Conservation (phyloP, 495 filamentous ascomycete species). For the Pyrenula aspistea region DNA sequence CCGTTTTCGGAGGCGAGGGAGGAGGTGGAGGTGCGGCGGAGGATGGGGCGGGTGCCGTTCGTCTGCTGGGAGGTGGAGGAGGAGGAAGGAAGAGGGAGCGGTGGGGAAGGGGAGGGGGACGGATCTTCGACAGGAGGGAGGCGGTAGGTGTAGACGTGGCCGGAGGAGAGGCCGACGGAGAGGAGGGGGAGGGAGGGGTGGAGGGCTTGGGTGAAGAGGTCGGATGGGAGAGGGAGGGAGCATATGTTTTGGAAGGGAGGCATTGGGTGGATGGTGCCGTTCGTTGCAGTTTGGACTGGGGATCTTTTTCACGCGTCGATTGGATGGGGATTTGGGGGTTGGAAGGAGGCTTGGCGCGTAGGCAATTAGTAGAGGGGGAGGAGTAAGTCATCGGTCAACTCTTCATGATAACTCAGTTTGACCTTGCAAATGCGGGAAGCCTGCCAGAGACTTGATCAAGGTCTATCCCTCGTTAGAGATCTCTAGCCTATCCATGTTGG, state of each 20-base stretch:
- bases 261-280: too few species aligned
- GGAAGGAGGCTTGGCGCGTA: too few species aligned
- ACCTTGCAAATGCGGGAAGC: too few species aligned
- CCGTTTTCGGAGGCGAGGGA: conserved; percentile 29
- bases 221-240: conserved; percentile 72
- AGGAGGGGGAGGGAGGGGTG: conserved; percentile 76
- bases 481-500: too few species aligned
- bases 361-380: too few species aligned
- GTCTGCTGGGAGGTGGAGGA: not conserved
- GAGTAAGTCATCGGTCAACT: too few species aligned
- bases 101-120: not conserved
- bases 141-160: conserved; percentile 78
- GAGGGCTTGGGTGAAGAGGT: conserved; percentile 79
- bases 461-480: too few species aligned
- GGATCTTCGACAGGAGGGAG: conserved; percentile 43
- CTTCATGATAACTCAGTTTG: too few species aligned
- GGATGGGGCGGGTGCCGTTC: conserved; percentile 1
- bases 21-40: conserved; percentile 5
- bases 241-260: conserved; percentile 39
- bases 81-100: not conserved
- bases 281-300: too few species aligned
- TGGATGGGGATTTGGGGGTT: too few species aligned
- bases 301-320: too few species aligned
- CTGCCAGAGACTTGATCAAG: too few species aligned
- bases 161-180: conserved; percentile 70